Evolutionary conservation across 2,329 filamentous ascomycete species (phyloP).

Genomic region (Trichoderma cornu-damae): DNA sequence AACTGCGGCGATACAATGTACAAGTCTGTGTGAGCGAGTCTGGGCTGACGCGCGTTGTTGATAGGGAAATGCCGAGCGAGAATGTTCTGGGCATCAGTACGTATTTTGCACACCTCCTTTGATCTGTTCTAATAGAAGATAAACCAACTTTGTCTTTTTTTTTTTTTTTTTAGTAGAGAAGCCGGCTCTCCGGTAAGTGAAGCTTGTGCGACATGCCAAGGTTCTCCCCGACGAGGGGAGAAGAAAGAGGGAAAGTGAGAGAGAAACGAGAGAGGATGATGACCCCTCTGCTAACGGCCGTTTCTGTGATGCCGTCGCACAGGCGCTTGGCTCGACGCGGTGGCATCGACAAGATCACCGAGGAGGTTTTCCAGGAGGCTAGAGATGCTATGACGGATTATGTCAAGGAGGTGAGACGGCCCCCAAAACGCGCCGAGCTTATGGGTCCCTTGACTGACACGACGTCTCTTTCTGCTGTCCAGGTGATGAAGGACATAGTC

Average conservation of each 20-base stretch:
- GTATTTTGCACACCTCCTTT: too few species aligned
- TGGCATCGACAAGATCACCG: conserved; percentile 69
- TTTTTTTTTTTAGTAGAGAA: conserved; percentile 48
- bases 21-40: too few species aligned
- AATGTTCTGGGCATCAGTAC: conserved; percentile 48
- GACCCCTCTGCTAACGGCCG: neutral
- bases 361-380: conserved; percentile 57
- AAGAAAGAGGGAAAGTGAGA: neutral
- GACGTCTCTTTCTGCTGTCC: neutral
- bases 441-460: too few species aligned
- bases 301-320: conserved; percentile 15
- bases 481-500: conserved; percentile 51
- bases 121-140: too few species aligned
- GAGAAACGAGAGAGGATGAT: too few species aligned
- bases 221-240: neutral
- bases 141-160: too few species aligned
- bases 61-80: conserved; percentile 46
- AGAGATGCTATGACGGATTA: conserved; percentile 47
- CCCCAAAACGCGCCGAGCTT: too few species aligned
- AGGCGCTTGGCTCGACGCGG: conserved; percentile 70
- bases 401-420: conserved; percentile 41
- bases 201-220: neutral
- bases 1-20: too few species aligned
- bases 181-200: conserved; percentile 46
- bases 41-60: neutral